Base-by-base conservation (phyloP, 73 alveolate genomes). In the Durusdinium trenchii region DNA sequence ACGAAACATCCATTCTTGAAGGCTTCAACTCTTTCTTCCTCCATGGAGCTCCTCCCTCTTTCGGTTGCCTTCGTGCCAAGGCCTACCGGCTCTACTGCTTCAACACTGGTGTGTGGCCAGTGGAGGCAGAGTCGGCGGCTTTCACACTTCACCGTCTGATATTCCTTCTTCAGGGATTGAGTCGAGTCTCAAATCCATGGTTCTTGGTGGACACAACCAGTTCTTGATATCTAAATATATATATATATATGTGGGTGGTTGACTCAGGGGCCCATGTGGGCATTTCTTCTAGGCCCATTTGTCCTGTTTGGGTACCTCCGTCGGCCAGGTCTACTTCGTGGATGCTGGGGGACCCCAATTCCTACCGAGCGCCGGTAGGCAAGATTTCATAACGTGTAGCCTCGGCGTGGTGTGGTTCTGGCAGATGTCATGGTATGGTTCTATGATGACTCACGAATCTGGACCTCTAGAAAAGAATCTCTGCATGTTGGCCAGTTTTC, bases 281-380 rank as follows among this genome's bases (percentile, higher is more conserved):
- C n/a, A n/a, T n/a, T n/a, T n/a, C n/a, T n/a, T n/a, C n/a, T n/a
- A n/a, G n/a, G n/a, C n/a, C n/a, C n/a, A n/a, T n/a, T n/a, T n/a
- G n/a, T n/a, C n/a, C n/a, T n/a, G n/a, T n/a, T n/a, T n/a, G n/a
- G n/a, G n/a, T n/a, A n/a, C n/a, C n/a, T n/a, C n/a, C n/a, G n/a
- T n/a, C n/a, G n/a, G n/a, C n/a, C n/a, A 86, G 96, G 96, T 90
- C 96, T 90, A 90, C 86, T 90, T 90, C 54, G 96, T 90, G 73
- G 96, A 90, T 43, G 96, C 61, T 71, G 47, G 86, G 83, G 73
- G 78, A 32, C 83, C 36, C 28, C 82, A 69, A 6, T 30, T 0
- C 43, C 14, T 40, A 45, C 46, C 42, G n/a, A n/a, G n/a, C n/a
- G n/a, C n/a, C n/a, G n/a, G n/a, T n/a, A n/a, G n/a, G n/a, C n/a